Percentiles rank a stretch among this genome's conserved stretches.
Evolutionary conservation across 1,139 yeast species (phyloP).

Genomic region (Casaregolazyma suthepensis): DNA sequence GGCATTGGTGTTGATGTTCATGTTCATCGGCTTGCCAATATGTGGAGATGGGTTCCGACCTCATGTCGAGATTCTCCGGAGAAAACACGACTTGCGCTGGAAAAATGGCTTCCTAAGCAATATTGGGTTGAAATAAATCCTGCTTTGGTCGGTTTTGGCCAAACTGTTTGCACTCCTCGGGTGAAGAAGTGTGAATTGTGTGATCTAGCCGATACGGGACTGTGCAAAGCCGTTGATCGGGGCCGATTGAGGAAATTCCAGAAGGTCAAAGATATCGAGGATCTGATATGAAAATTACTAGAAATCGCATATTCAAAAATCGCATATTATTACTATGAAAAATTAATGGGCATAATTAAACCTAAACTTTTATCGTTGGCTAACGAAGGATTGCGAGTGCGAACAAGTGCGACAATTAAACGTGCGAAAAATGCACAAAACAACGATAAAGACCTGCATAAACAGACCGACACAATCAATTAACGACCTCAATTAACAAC

Average conservation of each 20-base stretch:
- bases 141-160: constrained; percentile 87
- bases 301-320: too few relatives aligned
- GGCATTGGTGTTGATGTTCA: constrained; percentile 97
- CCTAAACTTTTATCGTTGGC: not conserved
- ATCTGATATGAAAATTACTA: not conserved
- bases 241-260: constrained; percentile 10
- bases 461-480: not conserved
- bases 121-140: constrained; percentile 86
- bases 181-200: constrained; percentile 74
- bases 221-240: constrained; percentile 37
- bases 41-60: constrained; percentile 69
- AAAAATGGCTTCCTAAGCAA: constrained; percentile 66
- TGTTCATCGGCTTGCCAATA: constrained; percentile 69
- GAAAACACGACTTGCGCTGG: constrained; percentile 59
- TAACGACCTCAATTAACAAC: not conserved
- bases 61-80: constrained; percentile 54
- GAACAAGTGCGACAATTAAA: not conserved
- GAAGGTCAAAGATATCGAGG: constrained; percentile 3
- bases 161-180: constrained; percentile 72
- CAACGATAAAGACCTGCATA: not conserved
- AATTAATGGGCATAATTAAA: not conserved
- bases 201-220: constrained; percentile 42
- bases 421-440: not conserved
- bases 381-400: not conserved
- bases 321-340: not conserved